Percentiles rank a stretch among this genome's conserved stretches.
These are phyloP conservation scores for Coemansia sp. DNA, from an alignment of 192 early-diverging fungal species.

Conservation along the genomic window DNA sequence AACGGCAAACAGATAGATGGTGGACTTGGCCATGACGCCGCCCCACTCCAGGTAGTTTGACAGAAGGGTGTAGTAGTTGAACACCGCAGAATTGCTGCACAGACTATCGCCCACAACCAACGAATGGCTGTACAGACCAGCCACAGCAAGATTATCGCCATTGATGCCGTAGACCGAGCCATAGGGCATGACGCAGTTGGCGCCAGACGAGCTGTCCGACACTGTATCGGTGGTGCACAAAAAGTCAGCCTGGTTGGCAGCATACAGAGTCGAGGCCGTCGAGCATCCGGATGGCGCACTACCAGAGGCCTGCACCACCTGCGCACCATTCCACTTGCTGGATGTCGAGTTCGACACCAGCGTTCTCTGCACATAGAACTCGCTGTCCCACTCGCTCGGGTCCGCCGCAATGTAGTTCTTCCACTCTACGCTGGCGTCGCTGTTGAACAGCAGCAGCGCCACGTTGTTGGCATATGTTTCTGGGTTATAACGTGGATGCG, in stretches of 20 bases:
- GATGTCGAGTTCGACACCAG: neutral
- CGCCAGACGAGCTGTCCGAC: neutral
- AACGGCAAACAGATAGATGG: slow-evolving; percentile 41
- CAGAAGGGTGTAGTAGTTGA: slow-evolving; percentile 42
- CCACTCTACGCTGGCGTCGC: slow-evolving; percentile 7
- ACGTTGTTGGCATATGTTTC: slow-evolving; percentile 43
- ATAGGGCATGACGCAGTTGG: slow-evolving; percentile 31
- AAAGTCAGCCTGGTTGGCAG: slow-evolving; percentile 31
- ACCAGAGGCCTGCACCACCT: slow-evolving; percentile 9
- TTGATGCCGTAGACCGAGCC: slow-evolving; percentile 31
- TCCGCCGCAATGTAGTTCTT: slow-evolving; percentile 51
- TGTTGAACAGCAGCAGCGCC: slow-evolving; percentile 27
- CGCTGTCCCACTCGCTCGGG: slow-evolving; percentile 29
- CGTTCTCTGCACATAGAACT: slow-evolving; percentile 23
- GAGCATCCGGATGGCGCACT: slow-evolving; percentile 19
- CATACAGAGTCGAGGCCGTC: slow-evolving; percentile 21
- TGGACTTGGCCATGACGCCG: slow-evolving; percentile 29
- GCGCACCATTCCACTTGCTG: slow-evolving; percentile 10
- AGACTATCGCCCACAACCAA: slow-evolving; percentile 33
- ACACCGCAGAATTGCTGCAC: slow-evolving; percentile 24
- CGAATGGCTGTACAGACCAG: slow-evolving; percentile 45
- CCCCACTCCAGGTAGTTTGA: slow-evolving; percentile 51
- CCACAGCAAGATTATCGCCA: slow-evolving; percentile 37
- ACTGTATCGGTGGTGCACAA: slow-evolving; percentile 25
- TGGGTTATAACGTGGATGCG: slow-evolving; percentile 37